Evolutionary conservation across 2,329 filamentous ascomycete species (phyloP), one percentile per base, ranked within the genome.

Genomic region (Hypomyces rosellus): DNA sequence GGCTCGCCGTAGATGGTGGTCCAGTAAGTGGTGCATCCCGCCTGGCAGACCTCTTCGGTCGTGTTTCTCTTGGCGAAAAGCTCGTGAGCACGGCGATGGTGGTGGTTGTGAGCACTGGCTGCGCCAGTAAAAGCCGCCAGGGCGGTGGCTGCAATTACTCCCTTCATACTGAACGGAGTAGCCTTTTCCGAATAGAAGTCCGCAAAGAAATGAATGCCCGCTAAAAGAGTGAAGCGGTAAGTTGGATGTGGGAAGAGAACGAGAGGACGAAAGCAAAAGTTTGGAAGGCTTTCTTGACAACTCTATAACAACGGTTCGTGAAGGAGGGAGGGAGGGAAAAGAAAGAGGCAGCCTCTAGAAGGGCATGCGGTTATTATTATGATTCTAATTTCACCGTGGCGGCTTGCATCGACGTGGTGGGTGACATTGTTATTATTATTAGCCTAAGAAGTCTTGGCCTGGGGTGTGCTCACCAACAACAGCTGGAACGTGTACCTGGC

Each of bases 221-320:
- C 87, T 90, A 74, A 91, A 89, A 70, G 88, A 89, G 83, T 89
- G 86, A 88, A 88, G 85, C 85, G 84, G 84, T 85, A 60, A 64
- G 70, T 75, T 65, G 61, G 61, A 55, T 59, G 64, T 57, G 60
- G 62, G 65, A 65, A 66, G 61, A 62, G 68, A 74, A 74, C 67
- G 68, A 74, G 72, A 72, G 65, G 71, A 73, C 70, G 74, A 77
- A 75, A 76, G 72, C 69, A 63, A 69, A 66, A 61, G 60, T 53
- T 56, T 57, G 66, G 63, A 65, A 69, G 69, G 69, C 71, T 69
- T 70, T 68, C 70, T 74, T 70, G 73, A 74, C 71, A 72, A 74
- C 71, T 68, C 63, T 75, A 76, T 69, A 66, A 73, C 66, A 67
- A 66, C 65, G 65, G 66, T 69, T 67, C 70, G 71, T 72, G 63